Evolutionary conservation across 306 rosid genomes (phyloP), one percentile per base, ranked within the genome.

Genomic region (Prunus davidiana): DNA sequence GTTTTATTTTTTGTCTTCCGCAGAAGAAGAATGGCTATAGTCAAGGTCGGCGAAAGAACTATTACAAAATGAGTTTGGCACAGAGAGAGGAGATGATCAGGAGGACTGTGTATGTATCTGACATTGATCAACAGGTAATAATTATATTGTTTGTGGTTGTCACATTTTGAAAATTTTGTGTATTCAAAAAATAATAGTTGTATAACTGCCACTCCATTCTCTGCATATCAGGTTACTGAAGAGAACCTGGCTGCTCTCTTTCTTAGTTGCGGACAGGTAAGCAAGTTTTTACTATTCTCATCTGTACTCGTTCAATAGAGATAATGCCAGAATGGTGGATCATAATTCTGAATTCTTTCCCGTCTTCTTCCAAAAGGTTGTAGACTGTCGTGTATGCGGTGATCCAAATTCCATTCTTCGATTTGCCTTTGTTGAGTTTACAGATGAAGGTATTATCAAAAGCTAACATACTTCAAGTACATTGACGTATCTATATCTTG

Each of bases 101-200:
- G 84, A 95, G 99, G 90, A 92, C 99, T 12, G 97, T 95, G 14
- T 95, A 95, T 83, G 99, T 95, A 69, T 95, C 99, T 75, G 97
- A 92, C 84, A 95, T 95, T 82, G 99, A 95, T 86, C 97, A 95
- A 38, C 96, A 86, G 97, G 99, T 90, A 66, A 13, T 67, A 60
- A 34, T 50, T 38, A 54, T 57, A 61, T 70, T 47, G 66, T 69
- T 54, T 69, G 50, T 55, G 60, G 60, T 56, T 73, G 45, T 47
- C 74, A 27, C 69, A 56, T 46, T 68, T 56, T 77, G 57, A 18
- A 16, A 24, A 22, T 72, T 15, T 27, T 69, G 64, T 80, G 78
- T 64, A 55, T 34, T 55, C 57, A n/a, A 78, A 43, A 30, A 10
- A 24, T 72, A 20, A 74, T 66, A 20, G 12, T 72, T 72, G 64